A percentile compares a stretch with the other conserved stretches of the same genome.
Evolutionary conservation across 2,329 filamentous ascomycete species (phyloP).

Genomic region (Nemania sp.): DNA sequence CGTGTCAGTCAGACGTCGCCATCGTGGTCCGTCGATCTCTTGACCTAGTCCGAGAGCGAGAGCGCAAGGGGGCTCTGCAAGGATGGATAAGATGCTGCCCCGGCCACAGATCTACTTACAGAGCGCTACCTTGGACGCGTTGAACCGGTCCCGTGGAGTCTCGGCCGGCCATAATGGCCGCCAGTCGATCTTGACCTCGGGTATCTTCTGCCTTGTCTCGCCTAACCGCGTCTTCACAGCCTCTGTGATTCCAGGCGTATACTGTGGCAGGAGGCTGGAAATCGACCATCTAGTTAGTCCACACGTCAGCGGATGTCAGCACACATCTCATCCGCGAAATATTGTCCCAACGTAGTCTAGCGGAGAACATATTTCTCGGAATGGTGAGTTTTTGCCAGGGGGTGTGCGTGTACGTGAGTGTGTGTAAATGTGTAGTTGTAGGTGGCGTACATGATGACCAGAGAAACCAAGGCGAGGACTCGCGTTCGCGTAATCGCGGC

Average conservation of each 20-base stretch:
- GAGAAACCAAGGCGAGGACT: conserved; percentile 41
- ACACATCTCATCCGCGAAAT: background rate
- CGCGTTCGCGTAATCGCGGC: conserved; percentile 42
- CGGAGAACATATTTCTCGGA: background rate
- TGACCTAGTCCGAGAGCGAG: background rate
- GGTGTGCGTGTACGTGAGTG: background rate
- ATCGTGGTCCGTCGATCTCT: background rate
- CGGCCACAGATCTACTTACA: background rate
- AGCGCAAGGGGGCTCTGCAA: too few relatives aligned
- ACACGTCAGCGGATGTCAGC: background rate
- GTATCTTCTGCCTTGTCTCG: conserved; percentile 45
- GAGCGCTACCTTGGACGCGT: conserved; percentile 55
- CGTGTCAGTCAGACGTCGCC: too few relatives aligned
- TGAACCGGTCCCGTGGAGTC: conserved; percentile 45
- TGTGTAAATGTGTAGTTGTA: background rate
- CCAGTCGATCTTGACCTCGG: conserved; percentile 43
- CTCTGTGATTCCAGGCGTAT: conserved; percentile 48
- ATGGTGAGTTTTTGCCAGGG: too few relatives aligned
- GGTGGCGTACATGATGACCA: conserved; percentile 45
- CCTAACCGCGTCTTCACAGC: conserved; percentile 44
- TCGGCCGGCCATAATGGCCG: conserved; percentile 9
- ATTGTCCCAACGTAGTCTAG: background rate
- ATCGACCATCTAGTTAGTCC: conserved; percentile 50
- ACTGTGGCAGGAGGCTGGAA: conserved; percentile 48
- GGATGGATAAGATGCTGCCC: too few relatives aligned